Conservation (phyloP, 345 rosid species). For the Gossypium anomalum region DNA sequence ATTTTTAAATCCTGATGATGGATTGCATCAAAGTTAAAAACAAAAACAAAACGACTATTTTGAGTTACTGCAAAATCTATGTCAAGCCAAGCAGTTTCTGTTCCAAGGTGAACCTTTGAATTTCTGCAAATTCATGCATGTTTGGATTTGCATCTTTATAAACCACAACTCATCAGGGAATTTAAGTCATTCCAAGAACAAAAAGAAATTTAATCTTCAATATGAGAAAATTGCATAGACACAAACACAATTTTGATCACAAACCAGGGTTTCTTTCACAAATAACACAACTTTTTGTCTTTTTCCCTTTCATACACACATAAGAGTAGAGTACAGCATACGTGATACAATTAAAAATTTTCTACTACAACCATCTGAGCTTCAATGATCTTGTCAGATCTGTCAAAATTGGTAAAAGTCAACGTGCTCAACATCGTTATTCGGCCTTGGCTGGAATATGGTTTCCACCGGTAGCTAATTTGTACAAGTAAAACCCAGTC, state of each 20-base stretch:
- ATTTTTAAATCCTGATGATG: too few relatives aligned
- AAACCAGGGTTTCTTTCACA: slow-evolving; percentile 1
- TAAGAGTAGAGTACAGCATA: slow-evolving; percentile 1
- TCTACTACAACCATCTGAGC: neutral
- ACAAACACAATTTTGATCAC: neutral
- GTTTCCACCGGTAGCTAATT: slow-evolving; percentile 83
- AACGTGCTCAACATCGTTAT: slow-evolving; percentile 26
- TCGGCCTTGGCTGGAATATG: slow-evolving; percentile 69
- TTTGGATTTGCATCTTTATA: neutral
- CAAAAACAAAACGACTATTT: neutral
- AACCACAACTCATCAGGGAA: neutral
- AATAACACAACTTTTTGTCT: neutral
- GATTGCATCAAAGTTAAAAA: neutral
- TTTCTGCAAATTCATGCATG: neutral
- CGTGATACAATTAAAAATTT: neutral
- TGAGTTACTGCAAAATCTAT: neutral
- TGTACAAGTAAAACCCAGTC: slow-evolving; percentile 78
- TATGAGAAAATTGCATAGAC: neutral
- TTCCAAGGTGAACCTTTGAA: neutral
- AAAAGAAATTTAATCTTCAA: neutral
- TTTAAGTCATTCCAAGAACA: neutral
- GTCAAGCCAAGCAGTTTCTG: neutral
- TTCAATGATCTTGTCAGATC: neutral
- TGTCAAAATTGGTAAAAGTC: neutral
- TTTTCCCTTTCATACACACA: neutral